phyloP scores from a whole-genome alignment of 768 basidiomycete species.

The Kwoniella dendrophila region DNA sequence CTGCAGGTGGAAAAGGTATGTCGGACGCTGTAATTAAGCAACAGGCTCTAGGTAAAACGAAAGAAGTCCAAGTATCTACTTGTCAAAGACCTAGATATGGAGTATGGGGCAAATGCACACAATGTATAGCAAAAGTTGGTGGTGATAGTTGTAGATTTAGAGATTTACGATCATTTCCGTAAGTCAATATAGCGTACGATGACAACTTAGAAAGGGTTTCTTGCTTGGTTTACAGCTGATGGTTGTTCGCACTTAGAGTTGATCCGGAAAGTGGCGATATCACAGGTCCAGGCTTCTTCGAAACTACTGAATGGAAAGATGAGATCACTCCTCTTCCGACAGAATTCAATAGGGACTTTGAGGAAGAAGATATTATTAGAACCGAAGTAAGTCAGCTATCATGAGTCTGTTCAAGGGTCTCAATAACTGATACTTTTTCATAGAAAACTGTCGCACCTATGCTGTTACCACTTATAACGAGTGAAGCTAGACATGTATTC shows the following conservation, averaged over 20 bases:
- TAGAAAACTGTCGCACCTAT: slow-evolving; percentile 47
- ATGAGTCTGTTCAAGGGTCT: neutral
- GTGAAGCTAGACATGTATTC: slow-evolving; percentile 46
- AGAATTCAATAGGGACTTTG: slow-evolving; percentile 38
- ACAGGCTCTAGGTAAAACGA: slow-evolving; percentile 30
- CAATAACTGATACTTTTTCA: neutral
- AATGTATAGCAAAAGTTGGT: slow-evolving; percentile 41
- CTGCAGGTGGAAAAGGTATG: slow-evolving; percentile 22
- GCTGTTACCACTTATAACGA: slow-evolving; percentile 46
- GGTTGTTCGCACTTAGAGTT: slow-evolving; percentile 36
- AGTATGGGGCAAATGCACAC: slow-evolving; percentile 46
- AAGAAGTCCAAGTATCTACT: slow-evolving; percentile 34
- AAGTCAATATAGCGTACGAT: no score
- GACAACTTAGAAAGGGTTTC: no score
- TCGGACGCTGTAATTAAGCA: slow-evolving; percentile 32
- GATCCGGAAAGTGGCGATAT: slow-evolving; percentile 42
- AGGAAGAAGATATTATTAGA: slow-evolving; percentile 29
- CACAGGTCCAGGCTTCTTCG: slow-evolving; percentile 40
- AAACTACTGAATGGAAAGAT: slow-evolving; percentile 32
- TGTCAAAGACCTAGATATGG: slow-evolving; percentile 43
- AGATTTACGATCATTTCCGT: slow-evolving; percentile 44
- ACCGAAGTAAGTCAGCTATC: slow-evolving; percentile 38
- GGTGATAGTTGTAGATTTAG: slow-evolving; percentile 49
- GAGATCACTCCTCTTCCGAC: slow-evolving; percentile 37
- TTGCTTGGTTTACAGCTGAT: neutral